phyloP scores from a whole-genome alignment of 345 rosid species.

The Eucalyptus camaldulensis region DNA sequence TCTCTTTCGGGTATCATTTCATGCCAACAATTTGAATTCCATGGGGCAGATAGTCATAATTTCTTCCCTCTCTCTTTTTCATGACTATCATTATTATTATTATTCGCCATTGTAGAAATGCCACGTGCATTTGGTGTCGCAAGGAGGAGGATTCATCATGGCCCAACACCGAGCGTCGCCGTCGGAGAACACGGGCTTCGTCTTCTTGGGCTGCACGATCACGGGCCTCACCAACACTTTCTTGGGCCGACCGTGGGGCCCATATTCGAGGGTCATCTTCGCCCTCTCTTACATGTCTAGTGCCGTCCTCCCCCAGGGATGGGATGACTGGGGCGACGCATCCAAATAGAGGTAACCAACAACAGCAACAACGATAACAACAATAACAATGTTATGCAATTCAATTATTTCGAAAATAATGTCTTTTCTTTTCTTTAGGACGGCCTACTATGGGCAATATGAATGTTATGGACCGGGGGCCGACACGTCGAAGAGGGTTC shows the following conservation, averaged over 20 bases:
- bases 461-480: slow-evolving; percentile 55
- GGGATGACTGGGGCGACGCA: slow-evolving; percentile 32
- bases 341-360: slow-evolving; percentile 16
- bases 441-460: slow-evolving; percentile 45
- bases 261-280: not conserved
- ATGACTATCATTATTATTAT: too few species aligned
- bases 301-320: not conserved
- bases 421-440: slow-evolving; percentile 3
- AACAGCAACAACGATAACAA: not conserved
- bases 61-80: not conserved
- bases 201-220: slow-evolving; percentile 25
- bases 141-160: not conserved
- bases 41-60: too few species aligned
- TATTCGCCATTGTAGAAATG: not conserved
- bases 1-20: not conserved
- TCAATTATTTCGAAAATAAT: not conserved
- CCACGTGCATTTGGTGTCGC: not conserved
- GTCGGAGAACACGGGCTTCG: slow-evolving; percentile 21
- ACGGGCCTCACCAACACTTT: slow-evolving; percentile 22
- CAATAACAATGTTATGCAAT: not conserved
- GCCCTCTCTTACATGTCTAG: not conserved
- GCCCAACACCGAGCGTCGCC: slow-evolving; percentile 22
- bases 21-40: not conserved
- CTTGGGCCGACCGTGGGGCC: slow-evolving; percentile 39
- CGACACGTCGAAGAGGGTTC: slow-evolving; percentile 15